phyloP scores from a whole-genome alignment of 2,329 filamentous ascomycete genomes.

The Diaporthe sp. region DNA sequence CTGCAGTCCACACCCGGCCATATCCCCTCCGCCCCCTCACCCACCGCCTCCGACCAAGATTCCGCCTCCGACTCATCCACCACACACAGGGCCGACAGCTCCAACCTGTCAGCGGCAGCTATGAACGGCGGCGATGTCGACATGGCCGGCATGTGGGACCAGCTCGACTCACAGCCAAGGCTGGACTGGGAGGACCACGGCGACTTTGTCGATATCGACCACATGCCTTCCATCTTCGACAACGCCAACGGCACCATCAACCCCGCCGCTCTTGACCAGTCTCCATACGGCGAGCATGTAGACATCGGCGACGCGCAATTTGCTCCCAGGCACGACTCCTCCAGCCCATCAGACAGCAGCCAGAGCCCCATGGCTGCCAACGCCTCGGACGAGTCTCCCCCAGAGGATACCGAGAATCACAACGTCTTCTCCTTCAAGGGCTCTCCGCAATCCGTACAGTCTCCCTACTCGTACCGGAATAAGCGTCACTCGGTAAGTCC shows the following conservation, averaged over 20 bases:
- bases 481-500: conserved; percentile 59
- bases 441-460: conserved; percentile 37
- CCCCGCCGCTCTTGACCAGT: conserved; percentile 49
- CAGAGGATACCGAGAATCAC: conserved; percentile 27
- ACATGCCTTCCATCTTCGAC: conserved; percentile 53
- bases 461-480: conserved; percentile 47
- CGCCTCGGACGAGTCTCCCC: conserved; percentile 43
- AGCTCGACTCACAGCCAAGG: conserved; percentile 26
- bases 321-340: conserved; percentile 44
- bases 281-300: conserved; percentile 49
- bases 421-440: conserved; percentile 34
- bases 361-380: conserved; percentile 56
- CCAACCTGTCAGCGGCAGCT: conserved; percentile 60
- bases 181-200: conserved; percentile 58
- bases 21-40: conserved; percentile 58
- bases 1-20: conserved; percentile 46
- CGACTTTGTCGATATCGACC: conserved; percentile 56
- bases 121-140: conserved; percentile 57
- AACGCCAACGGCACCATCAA: conserved; percentile 53
- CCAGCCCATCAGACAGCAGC: conserved; percentile 57
- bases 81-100: conserved; percentile 62
- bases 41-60: conserved; percentile 60
- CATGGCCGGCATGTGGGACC: conserved; percentile 51
- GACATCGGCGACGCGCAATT: conserved; percentile 49
- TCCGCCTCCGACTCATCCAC: conserved; percentile 66